phyloP scores from a whole-genome alignment of 1,284 basidiomycete species.

The Irpex sp. region DNA sequence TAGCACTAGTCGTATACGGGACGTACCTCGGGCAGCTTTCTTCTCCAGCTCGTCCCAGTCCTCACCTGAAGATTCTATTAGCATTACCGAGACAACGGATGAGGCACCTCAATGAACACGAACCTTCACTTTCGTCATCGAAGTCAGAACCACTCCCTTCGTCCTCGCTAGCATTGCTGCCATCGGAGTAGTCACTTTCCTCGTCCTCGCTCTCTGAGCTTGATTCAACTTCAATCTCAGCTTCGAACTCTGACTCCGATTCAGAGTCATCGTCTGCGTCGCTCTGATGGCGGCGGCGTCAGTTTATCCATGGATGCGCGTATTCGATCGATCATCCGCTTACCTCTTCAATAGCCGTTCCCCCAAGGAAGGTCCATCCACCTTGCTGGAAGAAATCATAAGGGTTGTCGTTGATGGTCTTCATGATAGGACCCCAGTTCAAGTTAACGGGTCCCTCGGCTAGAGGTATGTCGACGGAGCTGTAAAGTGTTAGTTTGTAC shows the following conservation, averaged over 20 bases:
- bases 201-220: conserved; percentile 44
- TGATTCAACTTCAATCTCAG: conserved; percentile 48
- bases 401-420: conserved; percentile 93
- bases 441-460: conserved; percentile 96
- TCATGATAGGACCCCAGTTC: conserved; percentile 98
- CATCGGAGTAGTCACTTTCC: conserved; percentile 49
- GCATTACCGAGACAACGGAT: not conserved
- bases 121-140: conserved; percentile 65
- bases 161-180: conserved; percentile 63
- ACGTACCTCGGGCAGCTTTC: conserved; percentile 79
- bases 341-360: conserved; percentile 57
- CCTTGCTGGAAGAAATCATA: conserved; percentile 95
- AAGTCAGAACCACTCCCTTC: conserved; percentile 64
- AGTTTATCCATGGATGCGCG: not conserved
- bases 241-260: conserved; percentile 79
- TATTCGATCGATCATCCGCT: no score
- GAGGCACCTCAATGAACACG: conserved; percentile 8
- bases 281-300: conserved; percentile 36
- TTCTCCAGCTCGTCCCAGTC: conserved; percentile 95
- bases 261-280: conserved; percentile 64
- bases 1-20: not conserved
- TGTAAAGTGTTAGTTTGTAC: conserved; percentile 25
- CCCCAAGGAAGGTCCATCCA: conserved; percentile 92
- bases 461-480: conserved; percentile 94
- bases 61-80: conserved; percentile 47